Conservation (phyloP, 306 rosid species). For the Cucurbita moschata region DNA sequence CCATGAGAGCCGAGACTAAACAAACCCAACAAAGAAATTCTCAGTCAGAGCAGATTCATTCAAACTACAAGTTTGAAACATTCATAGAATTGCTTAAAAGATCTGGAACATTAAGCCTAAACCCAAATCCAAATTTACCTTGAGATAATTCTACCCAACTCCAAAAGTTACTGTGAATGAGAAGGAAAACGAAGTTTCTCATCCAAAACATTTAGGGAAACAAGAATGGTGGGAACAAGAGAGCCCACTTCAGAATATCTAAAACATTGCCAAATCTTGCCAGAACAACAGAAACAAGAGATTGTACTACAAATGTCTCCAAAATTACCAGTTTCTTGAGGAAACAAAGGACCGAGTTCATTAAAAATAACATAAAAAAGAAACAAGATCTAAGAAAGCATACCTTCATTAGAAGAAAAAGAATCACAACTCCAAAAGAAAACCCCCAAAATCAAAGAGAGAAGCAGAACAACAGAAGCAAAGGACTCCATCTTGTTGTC, state of each 20-base stretch:
- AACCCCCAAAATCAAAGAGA: constrained; percentile 25
- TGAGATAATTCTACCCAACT: neutral
- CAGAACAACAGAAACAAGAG: neutral
- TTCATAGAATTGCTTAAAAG: neutral
- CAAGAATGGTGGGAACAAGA: neutral
- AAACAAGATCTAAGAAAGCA: constrained; percentile 38
- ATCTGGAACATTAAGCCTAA: neutral
- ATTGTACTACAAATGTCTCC: neutral
- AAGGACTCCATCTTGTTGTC: constrained; percentile 28
- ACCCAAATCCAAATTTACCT: neutral
- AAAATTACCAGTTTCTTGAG: neutral
- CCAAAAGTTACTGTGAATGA: neutral
- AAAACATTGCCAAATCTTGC: neutral
- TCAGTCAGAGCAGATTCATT: neutral
- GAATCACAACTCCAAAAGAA: constrained; percentile 31
- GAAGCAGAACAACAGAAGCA: constrained; percentile 29
- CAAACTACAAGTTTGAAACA: neutral
- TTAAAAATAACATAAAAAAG: neutral
- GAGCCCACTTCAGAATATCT: neutral
- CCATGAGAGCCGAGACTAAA: constrained; percentile 49
- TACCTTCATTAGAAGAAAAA: constrained; percentile 58
- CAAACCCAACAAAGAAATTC: neutral
- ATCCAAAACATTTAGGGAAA: neutral
- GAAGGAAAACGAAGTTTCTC: neutral
- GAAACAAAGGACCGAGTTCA: constrained; percentile 5